These are phyloP conservation scores for Trichoderma gracile DNA, from an alignment of 2,329 filamentous ascomycete genomes.

Conservation along the genomic window DNA sequence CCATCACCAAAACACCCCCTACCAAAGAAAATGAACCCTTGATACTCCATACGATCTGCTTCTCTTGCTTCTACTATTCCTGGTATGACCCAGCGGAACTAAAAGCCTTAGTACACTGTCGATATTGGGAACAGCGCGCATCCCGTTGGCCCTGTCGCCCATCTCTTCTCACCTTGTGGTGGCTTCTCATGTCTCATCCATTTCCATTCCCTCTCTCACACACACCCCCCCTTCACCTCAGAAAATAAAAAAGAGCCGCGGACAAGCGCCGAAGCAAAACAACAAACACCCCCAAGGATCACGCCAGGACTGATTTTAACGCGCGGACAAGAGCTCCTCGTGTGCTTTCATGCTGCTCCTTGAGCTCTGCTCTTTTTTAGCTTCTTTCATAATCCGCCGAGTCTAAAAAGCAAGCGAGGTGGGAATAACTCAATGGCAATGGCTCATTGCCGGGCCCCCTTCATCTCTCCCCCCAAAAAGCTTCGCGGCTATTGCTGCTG, in stretches of 20 bases:
- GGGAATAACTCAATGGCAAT: background rate
- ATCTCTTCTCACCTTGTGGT: background rate
- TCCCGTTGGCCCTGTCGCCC: background rate
- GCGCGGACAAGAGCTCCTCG: background rate
- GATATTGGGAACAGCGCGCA: slow-evolving; percentile 7
- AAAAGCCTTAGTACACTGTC: background rate
- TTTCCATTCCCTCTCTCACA: no score
- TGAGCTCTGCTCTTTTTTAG: background rate
- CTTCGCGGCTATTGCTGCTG: background rate
- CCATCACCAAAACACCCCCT: no score
- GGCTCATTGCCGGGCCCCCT: background rate
- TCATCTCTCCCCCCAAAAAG: background rate
- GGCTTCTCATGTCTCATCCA: background rate
- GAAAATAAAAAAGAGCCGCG: slow-evolving; percentile 17
- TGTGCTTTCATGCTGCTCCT: no score
- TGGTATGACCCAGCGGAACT: no score
- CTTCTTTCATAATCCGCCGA: slow-evolving; percentile 18
- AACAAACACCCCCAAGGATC: background rate
- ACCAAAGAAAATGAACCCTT: no score
- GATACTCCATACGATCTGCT: no score
- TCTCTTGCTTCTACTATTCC: background rate
- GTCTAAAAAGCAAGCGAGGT: slow-evolving; percentile 19
- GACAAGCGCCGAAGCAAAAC: slow-evolving; percentile 23
- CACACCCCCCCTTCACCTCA: no score
- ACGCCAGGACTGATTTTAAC: background rate